Evolutionary conservation across 2,329 filamentous ascomycete species (phyloP).

Genomic region (Eurotiales sp.): DNA sequence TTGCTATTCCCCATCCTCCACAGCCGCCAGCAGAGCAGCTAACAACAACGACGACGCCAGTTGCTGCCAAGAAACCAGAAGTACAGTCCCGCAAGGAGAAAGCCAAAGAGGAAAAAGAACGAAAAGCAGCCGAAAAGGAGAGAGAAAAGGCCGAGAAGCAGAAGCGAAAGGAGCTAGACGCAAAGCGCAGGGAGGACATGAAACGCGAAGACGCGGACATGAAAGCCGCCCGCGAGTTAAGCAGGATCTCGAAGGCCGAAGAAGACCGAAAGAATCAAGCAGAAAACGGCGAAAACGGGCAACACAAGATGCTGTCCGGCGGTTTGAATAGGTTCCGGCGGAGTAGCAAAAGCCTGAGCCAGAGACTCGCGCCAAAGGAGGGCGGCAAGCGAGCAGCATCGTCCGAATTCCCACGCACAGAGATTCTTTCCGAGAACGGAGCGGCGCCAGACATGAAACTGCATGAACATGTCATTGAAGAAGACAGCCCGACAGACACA

Average conservation of each 20-base stretch:
- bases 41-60: slow-evolving; percentile 27
- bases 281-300: slow-evolving; percentile 14
- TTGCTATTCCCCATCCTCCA: neutral
- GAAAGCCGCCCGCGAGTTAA: slow-evolving; percentile 61
- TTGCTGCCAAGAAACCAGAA: slow-evolving; percentile 60
- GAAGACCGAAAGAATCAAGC: slow-evolving; percentile 36
- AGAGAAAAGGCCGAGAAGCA: slow-evolving; percentile 54
- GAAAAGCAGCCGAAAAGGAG: slow-evolving; percentile 46
- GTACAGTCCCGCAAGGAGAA: slow-evolving; percentile 66
- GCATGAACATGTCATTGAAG: slow-evolving; percentile 15
- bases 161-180: slow-evolving; percentile 57
- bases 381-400: slow-evolving; percentile 33
- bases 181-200: slow-evolving; percentile 44
- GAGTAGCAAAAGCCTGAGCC: slow-evolving; percentile 73
- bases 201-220: slow-evolving; percentile 58
- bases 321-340: slow-evolving; percentile 64
- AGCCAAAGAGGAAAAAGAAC: slow-evolving; percentile 55
- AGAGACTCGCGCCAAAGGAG: slow-evolving; percentile 54
- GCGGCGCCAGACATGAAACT: slow-evolving; percentile 7
- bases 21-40: slow-evolving; percentile 33
- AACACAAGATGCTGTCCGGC: slow-evolving; percentile 33
- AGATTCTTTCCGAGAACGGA: slow-evolving; percentile 9
- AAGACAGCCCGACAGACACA: slow-evolving; percentile 8
- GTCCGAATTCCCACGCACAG: slow-evolving; percentile 18
- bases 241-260: slow-evolving; percentile 59